These are phyloP conservation scores for Sistotremastrum niveocremeum DNA, from an alignment of 768 basidiomycete species.

Conservation along the genomic window DNA sequence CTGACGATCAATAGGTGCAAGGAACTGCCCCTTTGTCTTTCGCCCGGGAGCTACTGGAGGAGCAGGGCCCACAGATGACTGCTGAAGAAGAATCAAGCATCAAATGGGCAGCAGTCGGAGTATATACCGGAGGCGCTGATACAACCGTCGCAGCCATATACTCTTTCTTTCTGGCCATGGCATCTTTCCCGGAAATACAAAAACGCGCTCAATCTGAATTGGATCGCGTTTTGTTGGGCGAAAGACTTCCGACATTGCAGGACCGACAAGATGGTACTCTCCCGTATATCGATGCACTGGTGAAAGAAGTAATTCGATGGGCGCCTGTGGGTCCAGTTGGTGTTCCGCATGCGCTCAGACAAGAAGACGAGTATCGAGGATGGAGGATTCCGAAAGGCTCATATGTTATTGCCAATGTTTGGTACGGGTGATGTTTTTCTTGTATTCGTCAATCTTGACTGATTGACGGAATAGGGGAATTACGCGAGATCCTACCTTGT, in stretches of 20 bases:
- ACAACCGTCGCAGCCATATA: conserved; percentile 15
- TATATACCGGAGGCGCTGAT: conserved; percentile 35
- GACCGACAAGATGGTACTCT: conserved; percentile 33
- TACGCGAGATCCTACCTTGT: too few relatives aligned
- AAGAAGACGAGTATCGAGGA: conserved; percentile 29
- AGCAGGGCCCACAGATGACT: neutral
- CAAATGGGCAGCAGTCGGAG: conserved; percentile 6
- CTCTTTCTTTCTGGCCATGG: conserved; percentile 5
- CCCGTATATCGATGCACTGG: conserved; percentile 34
- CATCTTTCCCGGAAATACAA: conserved; percentile 2
- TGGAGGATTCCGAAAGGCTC: conserved; percentile 38
- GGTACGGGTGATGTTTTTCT: conserved; percentile 5
- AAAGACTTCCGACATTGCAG: conserved; percentile 23
- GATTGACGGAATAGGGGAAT: too few relatives aligned
- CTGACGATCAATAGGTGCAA: neutral
- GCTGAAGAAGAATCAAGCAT: conserved; percentile 5
- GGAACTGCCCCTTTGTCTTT: neutral
- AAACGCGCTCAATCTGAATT: neutral
- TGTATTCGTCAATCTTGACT: too few relatives aligned
- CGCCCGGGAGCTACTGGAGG: too few relatives aligned
- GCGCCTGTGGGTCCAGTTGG: conserved; percentile 32
- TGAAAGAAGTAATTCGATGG: conserved; percentile 37
- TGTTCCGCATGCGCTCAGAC: conserved; percentile 31
- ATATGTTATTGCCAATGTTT: conserved; percentile 33
- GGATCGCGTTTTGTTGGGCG: conserved; percentile 1